Evolutionary conservation across 495 filamentous ascomycete genomes (phyloP), one percentile per base, ranked within the genome.

Genomic region (Extremus antarcticus): DNA sequence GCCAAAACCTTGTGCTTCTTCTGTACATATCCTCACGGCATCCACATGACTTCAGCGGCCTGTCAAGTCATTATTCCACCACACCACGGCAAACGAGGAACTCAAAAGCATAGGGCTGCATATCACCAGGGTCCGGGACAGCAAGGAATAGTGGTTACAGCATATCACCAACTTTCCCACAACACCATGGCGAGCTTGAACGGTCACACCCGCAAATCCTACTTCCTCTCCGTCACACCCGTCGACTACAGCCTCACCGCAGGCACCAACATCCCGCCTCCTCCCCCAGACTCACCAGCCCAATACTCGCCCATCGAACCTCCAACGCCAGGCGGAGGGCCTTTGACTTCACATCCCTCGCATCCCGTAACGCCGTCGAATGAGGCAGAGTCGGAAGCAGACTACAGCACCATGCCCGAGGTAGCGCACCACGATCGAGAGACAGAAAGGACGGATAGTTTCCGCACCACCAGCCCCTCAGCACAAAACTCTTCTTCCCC

Each of bases 261-360:
- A 19, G 67, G 67, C 53, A 71, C 69, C 40, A 56, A 60, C 40
- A 68, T 71, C 48, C 69, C 68, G 2, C 53, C 68, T 21, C 67
- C 66, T 19, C 68, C 66, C 8, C 65, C 64, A 1, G 50, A 51
- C 22, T 58, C 62, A 3, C 55, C 64, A 32, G 11, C 40, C 39
- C 0, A 17, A 25, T 29, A 47, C 35, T 43, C 8, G 57, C 25
- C 43, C 15, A 25, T 40, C n/a, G 62, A 66, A 13, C 66, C 67
- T 21, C 67, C 69, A 8, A 71, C 69, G 4, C 63, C 69, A n/a
- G 67, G 67, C 45, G 54, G 63, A 13, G 69, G 69, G 0, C 69
- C 69, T 20, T 63, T 71, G 11, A 66, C 59, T 3, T 71, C 69
- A n/a, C 69, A 71, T 43, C 69, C 69, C 11, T 67, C 68, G 1